Percentiles rank a stretch among this genome's conserved stretches.
Evolutionary conservation across 768 basidiomycete species (phyloP).

Genomic region (Leccinellum albellum): DNA sequence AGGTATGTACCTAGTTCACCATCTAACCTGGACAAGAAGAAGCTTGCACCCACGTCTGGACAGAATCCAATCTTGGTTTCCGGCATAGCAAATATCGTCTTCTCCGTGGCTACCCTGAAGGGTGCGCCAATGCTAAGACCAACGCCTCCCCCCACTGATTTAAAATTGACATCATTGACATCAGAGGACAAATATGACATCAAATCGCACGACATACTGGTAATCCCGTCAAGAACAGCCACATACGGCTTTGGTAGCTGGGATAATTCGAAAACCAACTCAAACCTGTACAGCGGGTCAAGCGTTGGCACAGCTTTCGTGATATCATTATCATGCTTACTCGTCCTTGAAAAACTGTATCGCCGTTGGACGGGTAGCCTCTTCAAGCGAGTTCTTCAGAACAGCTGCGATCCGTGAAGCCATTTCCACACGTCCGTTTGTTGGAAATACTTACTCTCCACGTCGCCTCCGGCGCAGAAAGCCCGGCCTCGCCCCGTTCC

Average conservation of each 20-base stretch:
- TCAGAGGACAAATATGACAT: constrained; percentile 1
- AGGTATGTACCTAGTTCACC: constrained; percentile 94
- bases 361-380: constrained; percentile 56
- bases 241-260: constrained; percentile 84
- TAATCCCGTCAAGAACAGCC: constrained; percentile 84
- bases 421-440: neutral
- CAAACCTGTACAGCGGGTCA: constrained; percentile 52
- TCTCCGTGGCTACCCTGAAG: constrained; percentile 92
- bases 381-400: constrained; percentile 45
- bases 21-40: constrained; percentile 85
- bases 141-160: constrained; percentile 90
- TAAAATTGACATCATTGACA: neutral
- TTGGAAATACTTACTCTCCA: constrained; percentile 59
- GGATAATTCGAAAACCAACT: constrained; percentile 70
- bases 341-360: constrained; percentile 88
- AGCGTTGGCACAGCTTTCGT: constrained; percentile 2
- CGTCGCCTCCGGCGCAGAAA: constrained; percentile 95
- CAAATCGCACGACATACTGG: constrained; percentile 54
- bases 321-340: constrained; percentile 47
- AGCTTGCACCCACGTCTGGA: constrained; percentile 92
- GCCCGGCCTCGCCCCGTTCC: constrained; percentile 69
- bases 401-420: constrained; percentile 43
- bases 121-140: constrained; percentile 81
- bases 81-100: constrained; percentile 91
- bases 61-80: constrained; percentile 89